These are phyloP conservation scores for Hypoxylon fragiforme DNA, from an alignment of 495 filamentous ascomycete species.

Conservation along the genomic window DNA sequence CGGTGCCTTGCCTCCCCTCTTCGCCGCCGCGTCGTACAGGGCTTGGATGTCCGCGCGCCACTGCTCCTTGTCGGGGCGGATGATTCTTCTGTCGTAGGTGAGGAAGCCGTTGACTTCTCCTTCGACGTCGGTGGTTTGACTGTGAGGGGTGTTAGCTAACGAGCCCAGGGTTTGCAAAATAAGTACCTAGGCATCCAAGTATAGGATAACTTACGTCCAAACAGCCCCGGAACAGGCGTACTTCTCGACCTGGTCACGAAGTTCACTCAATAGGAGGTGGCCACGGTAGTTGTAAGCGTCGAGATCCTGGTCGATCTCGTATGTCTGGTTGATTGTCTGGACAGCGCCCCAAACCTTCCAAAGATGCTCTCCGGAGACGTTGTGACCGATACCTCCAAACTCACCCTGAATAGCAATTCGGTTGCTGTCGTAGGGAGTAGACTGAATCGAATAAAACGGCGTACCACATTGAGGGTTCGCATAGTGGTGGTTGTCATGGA, in stretches of 20 bases:
- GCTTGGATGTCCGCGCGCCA: conserved; percentile 64
- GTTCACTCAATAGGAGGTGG: conserved; percentile 53
- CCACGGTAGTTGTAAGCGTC: conserved; percentile 68
- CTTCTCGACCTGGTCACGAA: conserved; percentile 58
- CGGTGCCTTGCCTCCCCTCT: conserved; percentile 20
- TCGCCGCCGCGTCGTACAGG: conserved; percentile 58
- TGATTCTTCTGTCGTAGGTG: conserved; percentile 64
- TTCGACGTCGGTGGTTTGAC: conserved; percentile 73
- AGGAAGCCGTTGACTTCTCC: conserved; percentile 73
- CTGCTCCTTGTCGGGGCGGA: conserved; percentile 57
- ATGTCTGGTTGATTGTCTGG: conserved; percentile 63
- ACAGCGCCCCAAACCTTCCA: conserved; percentile 64
- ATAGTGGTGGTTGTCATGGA: conserved; percentile 70
- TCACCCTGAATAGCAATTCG: conserved; percentile 71
- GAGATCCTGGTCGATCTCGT: conserved; percentile 62
- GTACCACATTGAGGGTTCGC: conserved; percentile 70
- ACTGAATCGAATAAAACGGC: conserved; percentile 60
- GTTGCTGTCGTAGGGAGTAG: conserved; percentile 59
- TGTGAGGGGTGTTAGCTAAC: conserved; percentile 36
- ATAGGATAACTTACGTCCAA: conserved; percentile 34
- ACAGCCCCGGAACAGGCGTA: conserved; percentile 53
- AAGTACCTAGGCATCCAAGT: background rate
- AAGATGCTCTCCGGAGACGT: conserved; percentile 57
- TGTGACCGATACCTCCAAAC: conserved; percentile 67
- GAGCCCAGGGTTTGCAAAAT: background rate